Base-by-base conservation (phyloP, 345 rosid genomes). In the Xanthoceras sorbifolium region DNA sequence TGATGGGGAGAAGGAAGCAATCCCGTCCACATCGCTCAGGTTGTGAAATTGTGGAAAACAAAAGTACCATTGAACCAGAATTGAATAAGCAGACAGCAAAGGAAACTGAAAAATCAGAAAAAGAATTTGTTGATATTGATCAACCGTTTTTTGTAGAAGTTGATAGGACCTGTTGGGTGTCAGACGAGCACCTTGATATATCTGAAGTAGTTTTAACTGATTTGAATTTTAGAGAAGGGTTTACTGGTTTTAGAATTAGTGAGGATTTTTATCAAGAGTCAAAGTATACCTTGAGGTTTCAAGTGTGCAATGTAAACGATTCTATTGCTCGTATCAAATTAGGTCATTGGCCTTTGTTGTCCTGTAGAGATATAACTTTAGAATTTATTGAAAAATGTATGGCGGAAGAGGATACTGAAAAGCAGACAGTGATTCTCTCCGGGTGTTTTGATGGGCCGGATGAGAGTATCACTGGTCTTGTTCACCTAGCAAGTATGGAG, bases 1-100 rank as follows among this genome's bases (percentile, higher is more conserved):
- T 76, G 79, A 93, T 92, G 97, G 99, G 98, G 62, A 85, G 94
- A 82, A 93, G 89, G 87, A 93, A 96, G 86, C 97, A 92, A 79
- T 72, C 90, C 62, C 88, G 85, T 66, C 97, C 99, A 1, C 92
- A 83, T 44, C 87, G 97, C 67, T 92, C 99, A 0, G 90, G 86
- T 52, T 91, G 84, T 17, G 55, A 85, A 80, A 10, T 82, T 28
- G 77, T 82, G 66, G 80, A 78, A 64, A 72, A 67, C 76, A 83
- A 57, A 72, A 80, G 63, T 34, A 71, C 63, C 77, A 65, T 69
- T 55, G 78, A 77, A 63, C 67, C 83, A 20, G 83, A 84, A 52
- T 77, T 78, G 23, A 78, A 73, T 50, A 68, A 76, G 70, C 72
- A 63, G 46, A 77, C 64, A 70, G 66, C 84, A 46, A 1, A 84